Evolutionary conservation across 805 yeast species (phyloP).

Genomic region (Cyberlindnera maclurae): DNA sequence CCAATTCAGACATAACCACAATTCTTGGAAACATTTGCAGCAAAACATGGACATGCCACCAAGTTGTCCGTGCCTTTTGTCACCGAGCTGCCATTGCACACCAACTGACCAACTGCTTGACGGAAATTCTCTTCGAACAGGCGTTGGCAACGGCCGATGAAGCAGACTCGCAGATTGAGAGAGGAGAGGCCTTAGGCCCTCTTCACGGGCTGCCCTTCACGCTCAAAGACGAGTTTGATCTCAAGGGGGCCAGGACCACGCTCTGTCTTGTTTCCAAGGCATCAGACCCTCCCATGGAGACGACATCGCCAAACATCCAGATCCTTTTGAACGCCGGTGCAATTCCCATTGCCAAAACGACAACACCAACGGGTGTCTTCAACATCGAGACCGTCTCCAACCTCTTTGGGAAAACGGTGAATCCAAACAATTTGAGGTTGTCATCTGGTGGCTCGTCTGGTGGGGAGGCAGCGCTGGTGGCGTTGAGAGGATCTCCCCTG

Average conservation of each 20-base stretch:
- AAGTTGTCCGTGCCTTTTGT: constrained; percentile 46
- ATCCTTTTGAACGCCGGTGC: constrained; percentile 42
- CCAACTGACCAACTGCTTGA: constrained; percentile 35
- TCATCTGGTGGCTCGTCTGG: constrained; percentile 52
- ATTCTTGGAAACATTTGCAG: constrained; percentile 24
- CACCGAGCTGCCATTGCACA: constrained; percentile 54
- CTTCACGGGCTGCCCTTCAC: constrained; percentile 65
- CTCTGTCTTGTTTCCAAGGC: constrained; percentile 39
- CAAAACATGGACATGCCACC: constrained; percentile 30
- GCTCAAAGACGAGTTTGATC: constrained; percentile 37
- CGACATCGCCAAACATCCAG: constrained; percentile 31
- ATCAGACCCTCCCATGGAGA: constrained; percentile 42
- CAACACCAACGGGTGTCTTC: constrained; percentile 43
- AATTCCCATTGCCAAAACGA: constrained; percentile 46
- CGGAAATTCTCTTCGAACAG: constrained; percentile 39
- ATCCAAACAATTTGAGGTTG: constrained; percentile 35
- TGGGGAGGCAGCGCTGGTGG: constrained; percentile 45
- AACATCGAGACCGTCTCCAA: constrained; percentile 38
- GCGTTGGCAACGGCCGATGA: constrained; percentile 48
- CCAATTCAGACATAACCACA: constrained; percentile 26
- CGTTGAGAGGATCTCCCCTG: constrained; percentile 35
- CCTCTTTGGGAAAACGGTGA: constrained; percentile 38
- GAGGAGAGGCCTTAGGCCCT: constrained; percentile 51
- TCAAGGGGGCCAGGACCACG: constrained; percentile 41
- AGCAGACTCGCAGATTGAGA: constrained; percentile 38